Conservation (phyloP, 1,284 basidiomycete species). For the Cronartium quercuum region DNA sequence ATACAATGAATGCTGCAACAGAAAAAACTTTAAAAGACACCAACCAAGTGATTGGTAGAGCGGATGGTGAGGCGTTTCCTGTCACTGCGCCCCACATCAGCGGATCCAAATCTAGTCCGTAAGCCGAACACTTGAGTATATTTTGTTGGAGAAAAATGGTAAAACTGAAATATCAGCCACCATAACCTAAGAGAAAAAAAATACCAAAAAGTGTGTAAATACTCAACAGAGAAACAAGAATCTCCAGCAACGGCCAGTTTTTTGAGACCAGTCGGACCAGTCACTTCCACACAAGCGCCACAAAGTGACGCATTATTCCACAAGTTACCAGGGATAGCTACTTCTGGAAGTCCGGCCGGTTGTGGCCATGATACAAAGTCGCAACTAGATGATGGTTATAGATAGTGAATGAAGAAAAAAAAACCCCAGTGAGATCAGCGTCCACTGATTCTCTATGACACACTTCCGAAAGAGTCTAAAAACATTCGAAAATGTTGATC, state of each 20-base stretch:
- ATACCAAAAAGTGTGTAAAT: too few relatives aligned
- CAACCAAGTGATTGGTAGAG: constrained; percentile 5
- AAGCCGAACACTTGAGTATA: background rate
- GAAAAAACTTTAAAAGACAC: too few relatives aligned
- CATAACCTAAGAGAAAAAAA: background rate
- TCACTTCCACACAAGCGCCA: constrained; percentile 20
- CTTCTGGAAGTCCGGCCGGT: background rate
- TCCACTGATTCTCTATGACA: background rate
- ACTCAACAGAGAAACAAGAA: constrained; percentile 15
- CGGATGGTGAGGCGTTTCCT: background rate
- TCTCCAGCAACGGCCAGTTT: background rate
- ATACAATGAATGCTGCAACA: too few relatives aligned
- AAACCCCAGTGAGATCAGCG: background rate
- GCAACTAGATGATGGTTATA: constrained; percentile 9
- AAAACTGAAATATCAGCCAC: background rate
- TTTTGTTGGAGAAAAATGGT: background rate
- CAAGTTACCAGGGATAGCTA: constrained; percentile 10
- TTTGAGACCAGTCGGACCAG: background rate
- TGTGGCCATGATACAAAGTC: constrained; percentile 6
- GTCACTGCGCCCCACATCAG: constrained; percentile 19
- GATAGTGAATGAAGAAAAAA: background rate
- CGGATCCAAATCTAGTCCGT: constrained; percentile 15
- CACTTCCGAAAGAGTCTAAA: background rate
- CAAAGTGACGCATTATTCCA: constrained; percentile 7
- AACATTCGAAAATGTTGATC: background rate